These are phyloP conservation scores for Rhizophagus clarus DNA, from an alignment of 192 early-diverging fungal species.

Conservation along the genomic window DNA sequence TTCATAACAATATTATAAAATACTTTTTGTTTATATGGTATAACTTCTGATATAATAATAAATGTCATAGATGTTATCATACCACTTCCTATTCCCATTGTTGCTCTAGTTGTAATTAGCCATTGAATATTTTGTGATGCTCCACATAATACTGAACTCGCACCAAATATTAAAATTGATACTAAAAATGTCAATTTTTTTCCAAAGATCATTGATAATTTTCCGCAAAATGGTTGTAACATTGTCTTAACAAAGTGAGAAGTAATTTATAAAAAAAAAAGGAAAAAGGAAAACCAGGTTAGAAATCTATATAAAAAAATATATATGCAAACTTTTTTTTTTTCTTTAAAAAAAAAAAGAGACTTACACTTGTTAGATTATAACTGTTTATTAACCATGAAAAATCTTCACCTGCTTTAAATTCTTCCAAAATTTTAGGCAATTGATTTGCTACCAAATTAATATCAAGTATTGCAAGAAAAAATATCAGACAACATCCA, in stretches of 20 bases:
- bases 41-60: conserved; percentile 65
- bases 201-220: conserved; percentile 25
- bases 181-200: conserved; percentile 37
- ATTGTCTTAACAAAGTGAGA: background rate
- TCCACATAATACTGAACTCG: conserved; percentile 41
- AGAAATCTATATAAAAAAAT: background rate
- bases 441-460: conserved; percentile 64
- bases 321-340: background rate
- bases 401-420: conserved; percentile 60
- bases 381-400: conserved; percentile 82
- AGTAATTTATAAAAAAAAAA: background rate
- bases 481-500: conserved; percentile 47
- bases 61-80: conserved; percentile 60
- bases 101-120: conserved; percentile 55
- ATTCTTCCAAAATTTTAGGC: conserved; percentile 61
- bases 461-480: conserved; percentile 59
- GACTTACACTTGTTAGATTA: conserved; percentile 19
- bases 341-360: too few species aligned
- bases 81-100: conserved; percentile 60
- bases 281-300: background rate
- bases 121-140: conserved; percentile 39
- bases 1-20: conserved; percentile 60
- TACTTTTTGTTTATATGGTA: conserved; percentile 57
- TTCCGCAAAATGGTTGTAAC: conserved; percentile 18
- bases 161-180: conserved; percentile 39